phyloP scores from a whole-genome alignment of 495 filamentous ascomycete genomes.

The Pseudoneurospora amorphoporcata region DNA sequence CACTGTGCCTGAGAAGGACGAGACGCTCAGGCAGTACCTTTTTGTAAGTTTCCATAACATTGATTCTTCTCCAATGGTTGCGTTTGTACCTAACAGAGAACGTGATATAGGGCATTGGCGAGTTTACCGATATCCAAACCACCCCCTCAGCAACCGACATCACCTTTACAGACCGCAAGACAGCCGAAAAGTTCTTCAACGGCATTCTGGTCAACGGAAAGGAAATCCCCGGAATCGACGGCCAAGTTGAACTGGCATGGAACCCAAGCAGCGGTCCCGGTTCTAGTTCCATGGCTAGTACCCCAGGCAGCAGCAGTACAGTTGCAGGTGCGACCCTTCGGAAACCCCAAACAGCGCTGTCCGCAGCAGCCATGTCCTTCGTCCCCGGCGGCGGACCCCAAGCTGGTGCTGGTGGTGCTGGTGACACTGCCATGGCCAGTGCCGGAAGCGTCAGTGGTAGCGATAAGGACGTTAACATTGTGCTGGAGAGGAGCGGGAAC shows the following conservation, averaged over 20 bases:
- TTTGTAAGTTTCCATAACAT: conserved; percentile 49
- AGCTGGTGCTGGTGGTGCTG: neutral
- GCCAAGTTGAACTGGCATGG: conserved; percentile 71
- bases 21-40: conserved; percentile 73
- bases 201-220: conserved; percentile 40
- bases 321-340: neutral
- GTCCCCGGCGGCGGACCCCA: neutral
- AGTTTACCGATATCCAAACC: conserved; percentile 66
- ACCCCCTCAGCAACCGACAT: conserved; percentile 54
- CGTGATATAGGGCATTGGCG: conserved; percentile 57
- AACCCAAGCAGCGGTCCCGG: conserved; percentile 37
- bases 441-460: conserved; percentile 2
- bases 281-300: conserved; percentile 7
- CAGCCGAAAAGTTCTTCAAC: conserved; percentile 78
- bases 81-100: conserved; percentile 12
- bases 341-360: neutral
- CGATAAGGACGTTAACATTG: conserved; percentile 27
- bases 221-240: conserved; percentile 59
- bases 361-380: neutral
- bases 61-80: neutral
- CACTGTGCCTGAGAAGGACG: conserved; percentile 58
- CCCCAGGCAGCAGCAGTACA: conserved; percentile 1
- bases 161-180: conserved; percentile 79
- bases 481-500: conserved; percentile 12
- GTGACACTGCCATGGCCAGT: neutral